Percentiles rank a stretch among this genome's conserved stretches.
Conservation (phyloP, 1,139 yeast species). For the Wickerhamomyces sp. region DNA sequence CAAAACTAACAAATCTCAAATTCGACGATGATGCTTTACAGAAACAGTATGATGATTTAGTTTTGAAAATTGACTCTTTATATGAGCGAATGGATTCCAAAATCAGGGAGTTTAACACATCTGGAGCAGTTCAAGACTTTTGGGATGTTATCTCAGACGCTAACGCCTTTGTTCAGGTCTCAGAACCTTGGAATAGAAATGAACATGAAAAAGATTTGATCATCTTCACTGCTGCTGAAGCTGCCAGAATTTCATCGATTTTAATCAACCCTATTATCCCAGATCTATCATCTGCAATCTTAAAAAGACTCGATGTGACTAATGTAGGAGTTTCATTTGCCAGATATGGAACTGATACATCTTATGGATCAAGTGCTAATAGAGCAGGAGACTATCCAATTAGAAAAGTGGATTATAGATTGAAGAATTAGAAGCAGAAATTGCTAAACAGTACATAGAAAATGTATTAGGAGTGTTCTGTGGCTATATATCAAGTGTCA, state of each 20-base stretch:
- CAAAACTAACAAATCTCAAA: conserved; percentile 9
- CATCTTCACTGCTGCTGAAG: conserved; percentile 65
- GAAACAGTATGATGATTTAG: conserved; percentile 15
- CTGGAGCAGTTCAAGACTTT: conserved; percentile 55
- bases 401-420: conserved; percentile 14
- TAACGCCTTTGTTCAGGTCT: conserved; percentile 55
- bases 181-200: conserved; percentile 55
- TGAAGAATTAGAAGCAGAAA: neutral
- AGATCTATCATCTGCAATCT: conserved; percentile 45
- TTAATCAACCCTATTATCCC: conserved; percentile 74
- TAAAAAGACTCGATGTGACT: conserved; percentile 55
- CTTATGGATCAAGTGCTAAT: conserved; percentile 43
- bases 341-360: conserved; percentile 40
- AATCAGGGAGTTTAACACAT: conserved; percentile 48
- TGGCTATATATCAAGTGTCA: conserved; percentile 27
- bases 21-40: conserved; percentile 13
- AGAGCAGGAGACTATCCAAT: conserved; percentile 40
- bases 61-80: conserved; percentile 27
- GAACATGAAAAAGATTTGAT: conserved; percentile 41
- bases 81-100: conserved; percentile 35
- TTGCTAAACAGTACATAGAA: neutral
- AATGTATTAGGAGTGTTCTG: too few relatives aligned
- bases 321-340: conserved; percentile 38
- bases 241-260: conserved; percentile 62
- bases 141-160: conserved; percentile 59